Percentiles rank a stretch among this genome's conserved stretches.
phyloP scores from a whole-genome alignment of 2,329 filamentous ascomycete genomes.

The Kalaharituber pfeilii region DNA sequence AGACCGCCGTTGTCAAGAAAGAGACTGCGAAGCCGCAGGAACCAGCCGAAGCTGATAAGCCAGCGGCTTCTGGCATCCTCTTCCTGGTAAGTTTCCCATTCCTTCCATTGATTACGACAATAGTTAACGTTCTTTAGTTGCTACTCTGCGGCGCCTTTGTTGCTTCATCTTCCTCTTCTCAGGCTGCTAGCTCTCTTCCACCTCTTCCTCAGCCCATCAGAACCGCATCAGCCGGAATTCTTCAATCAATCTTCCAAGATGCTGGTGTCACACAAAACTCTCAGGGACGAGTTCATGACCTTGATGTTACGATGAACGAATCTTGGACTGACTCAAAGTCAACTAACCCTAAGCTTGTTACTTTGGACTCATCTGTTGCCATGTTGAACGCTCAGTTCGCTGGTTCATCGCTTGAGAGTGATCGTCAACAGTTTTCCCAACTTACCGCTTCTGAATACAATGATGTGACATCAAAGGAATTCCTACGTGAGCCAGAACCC shows the following conservation, averaged over 20 bases:
- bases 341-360: constrained; percentile 21
- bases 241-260: constrained; percentile 69
- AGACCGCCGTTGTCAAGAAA: constrained; percentile 6
- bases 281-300: constrained; percentile 25
- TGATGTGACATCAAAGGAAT: constrained; percentile 58
- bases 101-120: background rate
- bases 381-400: constrained; percentile 32
- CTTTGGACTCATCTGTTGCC: constrained; percentile 24
- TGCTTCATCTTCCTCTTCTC: constrained; percentile 57
- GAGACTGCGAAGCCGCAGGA: background rate
- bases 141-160: constrained; percentile 93
- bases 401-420: constrained; percentile 59
- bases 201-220: constrained; percentile 66
- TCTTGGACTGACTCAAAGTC: constrained; percentile 24
- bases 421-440: constrained; percentile 73
- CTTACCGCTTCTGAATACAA: constrained; percentile 79
- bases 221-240: constrained; percentile 56
- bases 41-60: constrained; percentile 38
- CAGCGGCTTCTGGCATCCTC: constrained; percentile 61
- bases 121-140: constrained; percentile 34
- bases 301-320: constrained; percentile 25
- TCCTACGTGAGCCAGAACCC: constrained; percentile 36
- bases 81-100: constrained; percentile 39
- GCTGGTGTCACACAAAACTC: constrained; percentile 38
- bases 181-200: constrained; percentile 52